These are phyloP conservation scores for Leersia perrieri DNA, from an alignment of 176 grass and related monocot genomes.

Conservation along the genomic window DNA sequence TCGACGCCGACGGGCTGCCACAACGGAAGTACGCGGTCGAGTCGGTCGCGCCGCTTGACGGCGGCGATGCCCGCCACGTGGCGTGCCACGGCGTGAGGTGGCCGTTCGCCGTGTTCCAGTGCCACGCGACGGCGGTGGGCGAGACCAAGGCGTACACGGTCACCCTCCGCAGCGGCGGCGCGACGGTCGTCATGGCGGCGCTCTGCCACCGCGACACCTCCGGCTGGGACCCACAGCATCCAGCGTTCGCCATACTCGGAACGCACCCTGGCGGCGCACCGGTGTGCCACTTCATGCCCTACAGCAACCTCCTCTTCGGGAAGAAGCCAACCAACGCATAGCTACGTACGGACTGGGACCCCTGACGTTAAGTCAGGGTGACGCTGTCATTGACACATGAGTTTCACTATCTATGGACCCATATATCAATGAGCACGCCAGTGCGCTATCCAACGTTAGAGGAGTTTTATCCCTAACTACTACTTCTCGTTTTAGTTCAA, in stretches of 20 bases:
- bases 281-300: slow-evolving; percentile 18
- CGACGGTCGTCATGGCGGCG: neutral
- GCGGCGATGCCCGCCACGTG: neutral
- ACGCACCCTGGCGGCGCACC: neutral
- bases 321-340: neutral
- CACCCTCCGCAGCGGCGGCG: neutral
- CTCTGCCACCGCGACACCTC: slow-evolving; percentile 8
- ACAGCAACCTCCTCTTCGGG: neutral
- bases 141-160: neutral
- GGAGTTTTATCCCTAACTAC: no score
- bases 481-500: no score
- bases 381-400: no score
- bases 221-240: neutral
- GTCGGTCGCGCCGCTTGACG: neutral
- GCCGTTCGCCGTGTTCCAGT: slow-evolving; percentile 1
- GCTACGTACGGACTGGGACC: no score
- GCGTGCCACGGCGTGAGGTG: neutral
- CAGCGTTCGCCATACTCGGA: neutral
- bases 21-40: neutral
- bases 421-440: no score
- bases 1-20: neutral
- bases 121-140: neutral
- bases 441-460: no score
- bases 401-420: no score
- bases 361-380: no score